These are phyloP conservation scores for Rhizopogon vinicolor DNA, from an alignment of 768 basidiomycete genomes.

Conservation along the genomic window DNA sequence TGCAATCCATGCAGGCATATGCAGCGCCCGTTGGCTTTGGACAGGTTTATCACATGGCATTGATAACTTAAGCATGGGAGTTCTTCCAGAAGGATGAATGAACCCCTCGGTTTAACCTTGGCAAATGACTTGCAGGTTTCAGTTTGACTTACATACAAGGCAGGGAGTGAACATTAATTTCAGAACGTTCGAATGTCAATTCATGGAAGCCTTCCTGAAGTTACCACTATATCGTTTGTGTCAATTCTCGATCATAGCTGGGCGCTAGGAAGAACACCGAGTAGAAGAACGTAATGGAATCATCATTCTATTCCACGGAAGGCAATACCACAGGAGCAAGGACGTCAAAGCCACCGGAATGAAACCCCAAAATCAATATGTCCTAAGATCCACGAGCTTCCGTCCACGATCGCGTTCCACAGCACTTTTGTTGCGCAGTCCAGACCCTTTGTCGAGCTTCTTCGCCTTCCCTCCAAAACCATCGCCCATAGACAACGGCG, in stretches of 20 bases:
- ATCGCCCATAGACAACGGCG: conserved; percentile 77
- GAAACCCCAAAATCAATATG: conserved; percentile 26
- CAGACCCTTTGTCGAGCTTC: conserved; percentile 70
- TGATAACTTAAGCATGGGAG: not conserved
- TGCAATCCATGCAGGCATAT: not conserved
- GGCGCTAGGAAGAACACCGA: not conserved
- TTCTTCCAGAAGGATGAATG: not conserved
- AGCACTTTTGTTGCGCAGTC: conserved; percentile 62
- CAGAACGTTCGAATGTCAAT: not conserved
- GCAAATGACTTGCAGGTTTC: not conserved
- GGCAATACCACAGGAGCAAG: conserved; percentile 1
- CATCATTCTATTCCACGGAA: conserved; percentile 9
- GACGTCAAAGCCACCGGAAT: not conserved
- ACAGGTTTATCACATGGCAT: not conserved
- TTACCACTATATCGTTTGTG: not conserved
- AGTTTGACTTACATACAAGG: not conserved
- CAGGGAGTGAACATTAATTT: too few species aligned
- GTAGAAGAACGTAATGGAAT: not conserved
- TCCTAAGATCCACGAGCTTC: conserved; percentile 63
- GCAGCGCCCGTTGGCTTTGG: not conserved
- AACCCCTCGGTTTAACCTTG: not conserved
- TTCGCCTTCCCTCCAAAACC: conserved; percentile 71
- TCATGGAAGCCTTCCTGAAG: not conserved
- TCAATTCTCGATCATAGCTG: not conserved
- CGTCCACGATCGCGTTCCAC: conserved; percentile 83